Evolutionary conservation across 2,329 filamentous ascomycete species (phyloP).

Genomic region (Teratosphaeria pseudoeucalypti): DNA sequence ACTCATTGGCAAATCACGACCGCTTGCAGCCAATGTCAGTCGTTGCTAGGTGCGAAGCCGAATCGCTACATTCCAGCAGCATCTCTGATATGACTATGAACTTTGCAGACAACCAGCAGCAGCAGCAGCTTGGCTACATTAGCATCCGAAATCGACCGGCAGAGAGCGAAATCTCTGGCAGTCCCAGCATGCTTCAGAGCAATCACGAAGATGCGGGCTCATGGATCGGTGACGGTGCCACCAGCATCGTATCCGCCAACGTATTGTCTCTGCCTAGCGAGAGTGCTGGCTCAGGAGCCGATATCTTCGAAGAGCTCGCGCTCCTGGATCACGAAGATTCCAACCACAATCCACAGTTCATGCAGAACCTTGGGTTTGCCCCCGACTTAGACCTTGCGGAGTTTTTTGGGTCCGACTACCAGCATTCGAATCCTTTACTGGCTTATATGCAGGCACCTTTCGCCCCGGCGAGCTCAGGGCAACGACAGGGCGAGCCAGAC

Average conservation of each 20-base stretch:
- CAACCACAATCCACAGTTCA: constrained; percentile 51
- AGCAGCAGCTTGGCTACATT: constrained; percentile 12
- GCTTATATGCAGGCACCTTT: constrained; percentile 6
- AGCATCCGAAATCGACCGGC: constrained; percentile 12
- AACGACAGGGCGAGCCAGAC: not conserved
- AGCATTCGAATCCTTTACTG: constrained; percentile 31
- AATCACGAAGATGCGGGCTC: not conserved
- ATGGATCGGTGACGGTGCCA: not conserved
- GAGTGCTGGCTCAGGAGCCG: not conserved
- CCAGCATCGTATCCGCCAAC: not conserved
- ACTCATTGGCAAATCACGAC: not conserved
- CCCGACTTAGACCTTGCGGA: constrained; percentile 51
- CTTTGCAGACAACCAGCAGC: constrained; percentile 1
- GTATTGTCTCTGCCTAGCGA: not conserved
- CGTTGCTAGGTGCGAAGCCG: not conserved
- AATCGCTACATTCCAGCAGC: not conserved
- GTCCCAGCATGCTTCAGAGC: not conserved
- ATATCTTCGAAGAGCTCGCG: constrained; percentile 47
- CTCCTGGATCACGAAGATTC: constrained; percentile 46
- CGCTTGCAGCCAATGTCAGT: not conserved
- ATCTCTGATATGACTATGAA: not conserved
- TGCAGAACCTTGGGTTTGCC: constrained; percentile 56
- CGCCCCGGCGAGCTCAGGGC: not conserved
- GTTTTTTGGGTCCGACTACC: constrained; percentile 34
- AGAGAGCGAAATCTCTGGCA: constrained; percentile 5